These are phyloP conservation scores for Hamamelis virginiana DNA, from an alignment of 164 flowering plant species.

Conservation along the genomic window DNA sequence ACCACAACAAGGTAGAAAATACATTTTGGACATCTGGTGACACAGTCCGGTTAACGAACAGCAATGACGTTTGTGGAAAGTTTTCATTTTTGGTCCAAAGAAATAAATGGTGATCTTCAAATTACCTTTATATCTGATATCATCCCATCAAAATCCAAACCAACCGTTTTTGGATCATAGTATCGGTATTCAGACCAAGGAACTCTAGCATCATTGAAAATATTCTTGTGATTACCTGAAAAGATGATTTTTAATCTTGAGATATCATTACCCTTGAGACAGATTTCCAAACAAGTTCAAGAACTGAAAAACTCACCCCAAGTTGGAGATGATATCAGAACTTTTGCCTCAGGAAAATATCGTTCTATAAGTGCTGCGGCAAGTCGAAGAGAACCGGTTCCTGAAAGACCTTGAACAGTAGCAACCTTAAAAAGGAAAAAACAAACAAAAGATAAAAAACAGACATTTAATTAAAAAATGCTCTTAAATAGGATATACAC, in stretches of 20 bases:
- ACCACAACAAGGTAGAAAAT: no score
- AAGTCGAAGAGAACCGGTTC: constrained; percentile 97
- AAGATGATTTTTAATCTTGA: constrained; percentile 11
- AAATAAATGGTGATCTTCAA: not conserved
- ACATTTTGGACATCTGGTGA: no score
- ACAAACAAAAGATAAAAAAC: not conserved
- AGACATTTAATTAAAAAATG: not conserved
- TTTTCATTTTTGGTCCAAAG: not conserved
- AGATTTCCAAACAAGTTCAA: constrained; percentile 9
- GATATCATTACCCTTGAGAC: constrained; percentile 7
- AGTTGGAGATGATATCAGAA: constrained; percentile 90
- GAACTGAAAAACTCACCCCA: constrained; percentile 68
- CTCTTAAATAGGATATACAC: not conserved
- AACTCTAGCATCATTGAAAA: constrained; percentile 96
- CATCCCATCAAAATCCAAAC: constrained; percentile 97
- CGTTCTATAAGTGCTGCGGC: constrained; percentile 92
- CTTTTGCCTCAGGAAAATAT: constrained; percentile 89
- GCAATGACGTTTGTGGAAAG: not conserved
- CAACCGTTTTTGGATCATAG: constrained; percentile 94
- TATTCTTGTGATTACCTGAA: constrained; percentile 97
- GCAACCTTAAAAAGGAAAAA: constrained; percentile 60
- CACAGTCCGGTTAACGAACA: not conserved
- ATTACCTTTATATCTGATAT: constrained; percentile 87
- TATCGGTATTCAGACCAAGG: constrained; percentile 98
- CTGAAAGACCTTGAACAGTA: constrained; percentile 97